These are phyloP conservation scores for Fusarium sp. DNA, from an alignment of 2,329 filamentous ascomycete genomes.

Conservation along the genomic window DNA sequence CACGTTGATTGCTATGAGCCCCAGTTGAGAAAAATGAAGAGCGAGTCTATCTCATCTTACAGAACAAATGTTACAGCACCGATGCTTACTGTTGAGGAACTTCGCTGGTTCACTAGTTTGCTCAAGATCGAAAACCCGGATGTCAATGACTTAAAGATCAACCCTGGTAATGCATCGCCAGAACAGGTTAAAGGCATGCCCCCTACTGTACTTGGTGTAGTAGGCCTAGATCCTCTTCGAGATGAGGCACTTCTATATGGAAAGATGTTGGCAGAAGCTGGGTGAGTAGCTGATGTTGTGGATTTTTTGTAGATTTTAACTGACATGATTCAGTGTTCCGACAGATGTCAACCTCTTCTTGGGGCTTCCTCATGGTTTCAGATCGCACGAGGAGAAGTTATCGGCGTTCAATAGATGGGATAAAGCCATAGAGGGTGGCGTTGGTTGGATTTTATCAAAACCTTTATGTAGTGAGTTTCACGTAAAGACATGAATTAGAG, in stretches of 20 bases:
- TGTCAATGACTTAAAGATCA: not conserved
- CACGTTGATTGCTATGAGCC: conserved; percentile 7
- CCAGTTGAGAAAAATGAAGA: not conserved
- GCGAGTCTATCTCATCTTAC: conserved; percentile 1
- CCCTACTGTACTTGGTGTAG: not conserved
- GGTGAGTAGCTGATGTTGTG: not conserved
- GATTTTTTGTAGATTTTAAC: accelerated
- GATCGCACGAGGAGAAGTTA: not conserved
- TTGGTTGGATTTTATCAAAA: not conserved
- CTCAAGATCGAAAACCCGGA: not conserved
- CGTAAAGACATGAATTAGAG: not conserved
- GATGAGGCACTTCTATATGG: conserved; percentile 1
- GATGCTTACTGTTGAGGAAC: not conserved
- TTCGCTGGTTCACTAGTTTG: not conserved
- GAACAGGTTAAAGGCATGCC: conserved; percentile 3
- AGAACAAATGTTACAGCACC: not conserved
- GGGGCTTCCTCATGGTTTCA: not conserved
- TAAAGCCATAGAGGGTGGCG: not conserved
- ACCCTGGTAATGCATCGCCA: not conserved
- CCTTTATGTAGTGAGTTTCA: not conserved
- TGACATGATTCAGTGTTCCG: not conserved
- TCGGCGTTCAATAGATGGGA: conserved; percentile 1
- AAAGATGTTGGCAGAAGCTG: not conserved
- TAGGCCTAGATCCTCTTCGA: not conserved
- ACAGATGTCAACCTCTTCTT: not conserved